Evolutionary conservation across 2,329 filamentous ascomycete genomes (phyloP).

Genomic region (Xylaria sp.): DNA sequence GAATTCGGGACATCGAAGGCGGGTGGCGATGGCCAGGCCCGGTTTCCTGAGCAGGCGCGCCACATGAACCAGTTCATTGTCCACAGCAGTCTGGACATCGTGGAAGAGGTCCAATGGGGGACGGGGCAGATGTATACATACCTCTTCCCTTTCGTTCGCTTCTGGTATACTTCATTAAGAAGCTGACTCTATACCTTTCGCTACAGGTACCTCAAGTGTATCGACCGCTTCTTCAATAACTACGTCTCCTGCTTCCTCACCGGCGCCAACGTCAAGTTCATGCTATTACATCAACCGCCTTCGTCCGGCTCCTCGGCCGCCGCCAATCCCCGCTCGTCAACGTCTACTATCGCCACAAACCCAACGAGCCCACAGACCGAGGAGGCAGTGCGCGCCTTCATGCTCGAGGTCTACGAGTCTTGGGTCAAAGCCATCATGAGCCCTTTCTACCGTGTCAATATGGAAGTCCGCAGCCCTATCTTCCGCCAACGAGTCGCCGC

Average conservation of each 20-base stretch:
- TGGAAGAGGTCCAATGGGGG: slow-evolving; percentile 96
- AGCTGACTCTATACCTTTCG: neutral
- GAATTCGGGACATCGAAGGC: slow-evolving; percentile 97
- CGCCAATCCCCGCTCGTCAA: slow-evolving; percentile 56
- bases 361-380: slow-evolving; percentile 91
- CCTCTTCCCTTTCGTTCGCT: slow-evolving; percentile 16
- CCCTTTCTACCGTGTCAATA: slow-evolving; percentile 90
- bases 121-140: slow-evolving; percentile 77
- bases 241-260: slow-evolving; percentile 96
- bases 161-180: neutral
- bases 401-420: slow-evolving; percentile 93
- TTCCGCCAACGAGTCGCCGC: slow-evolving; percentile 85
- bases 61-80: slow-evolving; percentile 98
- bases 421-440: slow-evolving; percentile 98
- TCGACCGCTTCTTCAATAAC: slow-evolving; percentile 96
- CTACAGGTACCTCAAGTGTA: slow-evolving; percentile 83
- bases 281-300: slow-evolving; percentile 93
- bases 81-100: slow-evolving; percentile 91
- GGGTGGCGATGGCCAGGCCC: slow-evolving; percentile 90
- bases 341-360: slow-evolving; percentile 82
- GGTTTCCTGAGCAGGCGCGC: slow-evolving; percentile 87
- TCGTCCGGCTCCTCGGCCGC: slow-evolving; percentile 71
- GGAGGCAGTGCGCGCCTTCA: slow-evolving; percentile 95
- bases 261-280: slow-evolving; percentile 90
- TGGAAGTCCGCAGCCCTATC: slow-evolving; percentile 85